Base-by-base conservation (phyloP, 1,139 yeast species). In the Candida gigantensis region DNA sequence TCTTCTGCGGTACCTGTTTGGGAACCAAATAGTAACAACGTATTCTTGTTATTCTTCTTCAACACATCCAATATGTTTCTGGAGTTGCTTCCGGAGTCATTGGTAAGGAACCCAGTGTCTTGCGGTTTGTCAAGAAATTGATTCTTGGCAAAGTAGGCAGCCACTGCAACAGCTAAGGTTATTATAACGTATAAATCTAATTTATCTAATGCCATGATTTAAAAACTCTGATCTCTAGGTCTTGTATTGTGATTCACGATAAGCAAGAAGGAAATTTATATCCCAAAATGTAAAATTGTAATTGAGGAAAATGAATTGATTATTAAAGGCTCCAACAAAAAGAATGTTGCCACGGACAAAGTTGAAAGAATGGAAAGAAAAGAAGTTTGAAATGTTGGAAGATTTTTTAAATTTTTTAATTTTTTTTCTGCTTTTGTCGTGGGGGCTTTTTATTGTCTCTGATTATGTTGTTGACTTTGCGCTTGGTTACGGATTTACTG, bases 1-100 rank as follows among this genome's bases (percentile, higher is more conserved):
- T 92, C 98, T 64, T 92, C 98, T 33, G 98, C 96, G n/a, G 99
- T 92, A 48, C 99, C 99, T 9, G 99, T 94, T 65, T 92, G 99
- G 5, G 98, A 90, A 5, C 96, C 97, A 58, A 76, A 94, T 47
- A 92, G 77, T n/a, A 92, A 81, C 28, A 85, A 69, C 34, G 86
- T 83, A 50, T 85, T 83, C 62, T 92, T 90, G 45, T 77, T 72
- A 52, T 82, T 81, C 32, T 70, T 68, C 38, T 70, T 68, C 50
- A 89, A 65, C 11, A 79, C 79, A 44, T 80, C 79, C 21, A 81
- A 72, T 34, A 94, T 68, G 56, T 88, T 81, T 53, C 88, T 71
- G 32, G 79, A 68, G 32, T 49, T 56, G 28, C 61, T 65, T 27
- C 68, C 68, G 30, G 58, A 56, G 9, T 68, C 58, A 16, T 64